These are phyloP conservation scores for Aspergillus mulundensis DNA, from an alignment of 495 filamentous ascomycete genomes.

Conservation along the genomic window DNA sequence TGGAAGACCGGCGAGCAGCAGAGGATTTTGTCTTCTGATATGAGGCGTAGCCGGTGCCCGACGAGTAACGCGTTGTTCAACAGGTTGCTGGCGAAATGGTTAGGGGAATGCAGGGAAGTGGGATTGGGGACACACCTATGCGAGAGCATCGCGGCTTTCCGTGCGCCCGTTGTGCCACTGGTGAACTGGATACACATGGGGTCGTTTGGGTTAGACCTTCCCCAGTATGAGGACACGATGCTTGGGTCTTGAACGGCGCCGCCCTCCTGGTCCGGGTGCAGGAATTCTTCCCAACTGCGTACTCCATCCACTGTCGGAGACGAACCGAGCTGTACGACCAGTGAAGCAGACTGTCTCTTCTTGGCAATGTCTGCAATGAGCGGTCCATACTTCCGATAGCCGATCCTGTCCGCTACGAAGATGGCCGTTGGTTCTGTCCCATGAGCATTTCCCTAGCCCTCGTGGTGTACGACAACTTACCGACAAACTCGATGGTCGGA, in stretches of 20 bases:
- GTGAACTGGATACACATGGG: constrained; percentile 95
- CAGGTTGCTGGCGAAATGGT: constrained; percentile 49
- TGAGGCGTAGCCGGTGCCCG: constrained; percentile 67
- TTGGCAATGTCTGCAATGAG: too few relatives aligned
- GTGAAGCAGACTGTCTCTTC: too few relatives aligned
- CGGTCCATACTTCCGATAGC: too few relatives aligned
- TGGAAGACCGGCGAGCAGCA: constrained; percentile 80
- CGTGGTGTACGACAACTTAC: constrained; percentile 8
- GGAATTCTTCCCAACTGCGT: neutral
- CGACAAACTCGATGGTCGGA: constrained; percentile 16
- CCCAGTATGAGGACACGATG: constrained; percentile 55
- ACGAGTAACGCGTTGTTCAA: constrained; percentile 77
- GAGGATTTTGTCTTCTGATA: constrained; percentile 60
- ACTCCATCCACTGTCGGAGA: neutral
- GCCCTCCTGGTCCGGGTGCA: neutral
- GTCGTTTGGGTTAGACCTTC: too few relatives aligned
- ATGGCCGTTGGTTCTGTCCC: too few relatives aligned
- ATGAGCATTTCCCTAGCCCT: neutral
- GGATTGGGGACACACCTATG: constrained; percentile 43
- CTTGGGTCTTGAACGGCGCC: constrained; percentile 43
- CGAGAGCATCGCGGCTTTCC: constrained; percentile 80
- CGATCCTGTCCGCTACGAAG: too few relatives aligned
- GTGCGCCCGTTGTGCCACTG: constrained; percentile 58
- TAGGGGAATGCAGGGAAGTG: neutral
- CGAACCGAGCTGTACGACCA: too few relatives aligned